Base-by-base conservation (phyloP, 2,329 filamentous ascomycete species). In the Nemania diffusa region DNA sequence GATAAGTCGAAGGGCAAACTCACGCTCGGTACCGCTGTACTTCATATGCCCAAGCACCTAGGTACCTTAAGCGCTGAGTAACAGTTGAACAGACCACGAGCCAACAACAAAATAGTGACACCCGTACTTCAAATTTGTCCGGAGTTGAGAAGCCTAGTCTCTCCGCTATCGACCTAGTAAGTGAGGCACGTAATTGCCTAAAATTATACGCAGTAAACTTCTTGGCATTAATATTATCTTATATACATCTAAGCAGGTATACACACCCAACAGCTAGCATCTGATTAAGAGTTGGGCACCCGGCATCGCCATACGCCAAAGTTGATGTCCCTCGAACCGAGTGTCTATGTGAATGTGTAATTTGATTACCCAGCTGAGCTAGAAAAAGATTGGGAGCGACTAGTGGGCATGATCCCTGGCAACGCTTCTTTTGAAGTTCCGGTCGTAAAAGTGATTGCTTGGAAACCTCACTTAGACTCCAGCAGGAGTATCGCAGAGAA, bases 401-500 rank as follows among this genome's bases (percentile, higher is more conserved):
- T 24, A 22, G 42, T n/a, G 17, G 17, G 32, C 7, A 8, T 17
- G 32, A 22, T 34, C 2, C n/a, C 20, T 22, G 13, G 7, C 32
- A 8, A 15, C 1, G 24, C 27, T 44, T 48, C 22, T 17, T 15
- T 24, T 9, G n/a, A 22, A 1, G 2, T 9, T 40, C 22, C 13
- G 15, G 46, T 15, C 4, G 20, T 7, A 46, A 5, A 20, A 20
- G 20, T 22, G 34, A 5, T 40, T 13, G n/a, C 8, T 24, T 22
- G 15, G 32, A 11, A 2, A 11, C 15, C 7, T 42, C 3, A 2
- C 26, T 56, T 57, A 67, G 20, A 67, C 40, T 3, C 64, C 60
- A 46, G 32, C 42, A 1, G 64, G 64, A 2, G 55, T 56, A n/a
- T 59, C n/a, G 56, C 64, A 67, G 20, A 67, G 60, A 51, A 64